phyloP scores from a whole-genome alignment of 768 basidiomycete species.

The Lentinula sp. region DNA sequence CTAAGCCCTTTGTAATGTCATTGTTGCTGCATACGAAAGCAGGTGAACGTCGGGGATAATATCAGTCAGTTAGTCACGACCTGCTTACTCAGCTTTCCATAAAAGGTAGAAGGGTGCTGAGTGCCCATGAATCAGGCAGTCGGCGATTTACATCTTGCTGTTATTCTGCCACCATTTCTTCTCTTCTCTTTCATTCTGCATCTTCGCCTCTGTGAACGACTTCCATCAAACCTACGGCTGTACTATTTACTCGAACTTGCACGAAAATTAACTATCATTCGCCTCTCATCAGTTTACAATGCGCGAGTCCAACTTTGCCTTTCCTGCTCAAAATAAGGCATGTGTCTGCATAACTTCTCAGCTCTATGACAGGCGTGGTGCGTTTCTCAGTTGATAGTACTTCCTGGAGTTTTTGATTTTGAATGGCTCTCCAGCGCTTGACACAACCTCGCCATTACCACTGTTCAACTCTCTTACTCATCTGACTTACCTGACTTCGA shows the following conservation, averaged over 20 bases:
- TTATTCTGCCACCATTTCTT: not conserved
- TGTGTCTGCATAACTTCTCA: constrained; percentile 92
- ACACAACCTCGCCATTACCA: constrained; percentile 52
- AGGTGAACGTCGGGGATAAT: not conserved
- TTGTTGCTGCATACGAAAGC: not conserved
- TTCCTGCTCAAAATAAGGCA: constrained; percentile 92
- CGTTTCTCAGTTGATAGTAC: constrained; percentile 20
- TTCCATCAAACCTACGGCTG: not conserved
- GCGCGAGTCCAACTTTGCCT: constrained; percentile 94
- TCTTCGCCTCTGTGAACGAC: not conserved
- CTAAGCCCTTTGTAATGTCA: not conserved
- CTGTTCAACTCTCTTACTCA: constrained; percentile 94
- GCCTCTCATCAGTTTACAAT: constrained; percentile 32
- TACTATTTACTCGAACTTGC: not conserved
- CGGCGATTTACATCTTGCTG: constrained; percentile 3
- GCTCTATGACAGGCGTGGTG: constrained; percentile 92
- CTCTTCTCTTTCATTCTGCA: not conserved
- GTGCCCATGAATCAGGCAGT: constrained; percentile 3
- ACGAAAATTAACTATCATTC: not conserved
- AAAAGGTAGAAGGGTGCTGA: not conserved
- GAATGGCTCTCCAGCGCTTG: constrained; percentile 31
- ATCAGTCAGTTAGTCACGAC: not conserved
- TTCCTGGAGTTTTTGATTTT: constrained; percentile 9
- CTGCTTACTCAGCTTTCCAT: constrained; percentile 5
- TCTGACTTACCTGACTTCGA: constrained; percentile 93